A percentile compares a stretch with the other conserved stretches of the same genome.
Conservation (phyloP, 768 basidiomycete species). For the Sarcomyxa edulis region DNA sequence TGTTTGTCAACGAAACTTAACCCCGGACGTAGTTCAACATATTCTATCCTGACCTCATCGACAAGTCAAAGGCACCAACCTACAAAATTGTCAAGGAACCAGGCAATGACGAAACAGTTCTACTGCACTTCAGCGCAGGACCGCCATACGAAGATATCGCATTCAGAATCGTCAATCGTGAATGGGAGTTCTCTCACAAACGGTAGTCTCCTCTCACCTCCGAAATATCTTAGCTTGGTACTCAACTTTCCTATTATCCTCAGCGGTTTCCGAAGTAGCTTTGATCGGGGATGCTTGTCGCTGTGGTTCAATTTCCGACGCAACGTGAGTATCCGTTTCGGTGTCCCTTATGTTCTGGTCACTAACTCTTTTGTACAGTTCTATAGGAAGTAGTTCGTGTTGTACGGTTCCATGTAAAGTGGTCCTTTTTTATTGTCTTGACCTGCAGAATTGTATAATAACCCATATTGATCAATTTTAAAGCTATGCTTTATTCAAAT, state of each 20-base stretch:
- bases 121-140: constrained; percentile 91
- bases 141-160: constrained; percentile 99
- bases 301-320: constrained; percentile 96
- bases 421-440: no score
- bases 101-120: constrained; percentile 92
- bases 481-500: no score
- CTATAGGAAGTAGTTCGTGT: constrained; percentile 82
- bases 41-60: constrained; percentile 98
- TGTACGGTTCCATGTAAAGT: no score
- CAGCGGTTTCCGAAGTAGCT: constrained; percentile 94
- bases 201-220: constrained; percentile 40
- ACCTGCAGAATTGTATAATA: no score
- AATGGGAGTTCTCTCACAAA: constrained; percentile 99
- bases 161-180: constrained; percentile 94
- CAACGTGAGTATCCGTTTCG: constrained; percentile 62
- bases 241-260: constrained; percentile 3
- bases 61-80: constrained; percentile 94
- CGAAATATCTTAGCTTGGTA: not conserved
- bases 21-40: constrained; percentile 69
- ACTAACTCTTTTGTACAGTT: constrained; percentile 43
- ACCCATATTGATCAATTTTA: no score
- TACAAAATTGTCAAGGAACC: constrained; percentile 94
- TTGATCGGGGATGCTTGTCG: constrained; percentile 94
- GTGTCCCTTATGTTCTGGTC: no score
- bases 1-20: constrained; percentile 9